Base-by-base conservation (phyloP, 1,284 basidiomycete species). In the Pterula multifida region DNA sequence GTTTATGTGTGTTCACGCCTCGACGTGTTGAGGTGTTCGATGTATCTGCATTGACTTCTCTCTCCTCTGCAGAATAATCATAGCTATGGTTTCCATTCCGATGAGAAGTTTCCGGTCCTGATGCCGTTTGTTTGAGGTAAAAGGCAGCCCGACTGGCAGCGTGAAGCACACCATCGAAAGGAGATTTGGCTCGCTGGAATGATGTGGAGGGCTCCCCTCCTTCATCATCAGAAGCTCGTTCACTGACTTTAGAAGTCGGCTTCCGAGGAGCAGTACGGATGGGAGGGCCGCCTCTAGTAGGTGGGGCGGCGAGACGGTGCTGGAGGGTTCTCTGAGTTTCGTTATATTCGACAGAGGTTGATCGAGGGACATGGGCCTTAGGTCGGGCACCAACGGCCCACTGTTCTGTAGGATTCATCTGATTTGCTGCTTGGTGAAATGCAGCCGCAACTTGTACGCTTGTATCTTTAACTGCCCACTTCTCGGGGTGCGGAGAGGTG, bases 401-500 rank as follows among this genome's bases (percentile, higher is more conserved):
- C 0, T 78, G 63, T 47, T 68, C 67, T 61, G 82, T 82, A 19
- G 78, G 74, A 57, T 72, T 77, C 54, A 60, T 64, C 13, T 63
- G 56, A 48, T 71, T 68, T 28, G 71, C 81, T 32, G 86, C 87
- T 63, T 81, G 79, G 55, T 73, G 68, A 59, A 91, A 85, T 22
- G 88, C 89, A 58, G 78, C 76, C 23, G 88, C 89, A 60, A 90
- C 81, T 63, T 88, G 86, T 49, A 91, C 88, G 36, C 84, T 81
- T 45, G 89, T 91, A 63, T 87, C 84, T 59, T 82, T 82, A 52
- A 85, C 76, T 56, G 62, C 63, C 79, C 80, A 84, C 70, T 70
- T 78, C 60, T 80, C 75, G 28, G 84, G 84, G 47, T 78, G 70
- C 4, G 69, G 68, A 28, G 66, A 61, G 44, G 65, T 67, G 58